Evolutionary conservation across 1,284 basidiomycete genomes (phyloP).

Genomic region (Ganoderma multipileum): DNA sequence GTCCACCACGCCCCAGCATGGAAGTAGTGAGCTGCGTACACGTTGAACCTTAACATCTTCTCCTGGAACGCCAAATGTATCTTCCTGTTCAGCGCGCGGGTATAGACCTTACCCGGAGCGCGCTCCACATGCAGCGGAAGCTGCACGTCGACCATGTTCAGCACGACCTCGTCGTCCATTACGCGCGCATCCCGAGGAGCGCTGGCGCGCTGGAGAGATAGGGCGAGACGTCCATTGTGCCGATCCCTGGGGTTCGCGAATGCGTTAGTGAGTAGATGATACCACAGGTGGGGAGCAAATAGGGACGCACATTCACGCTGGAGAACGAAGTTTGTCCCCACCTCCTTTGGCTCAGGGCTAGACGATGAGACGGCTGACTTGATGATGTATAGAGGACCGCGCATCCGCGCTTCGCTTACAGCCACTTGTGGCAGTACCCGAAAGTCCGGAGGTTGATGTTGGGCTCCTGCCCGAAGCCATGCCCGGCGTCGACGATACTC

Average conservation of each 20-base stretch:
- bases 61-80: conserved; percentile 29
- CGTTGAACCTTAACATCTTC: conserved; percentile 51
- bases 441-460: conserved; percentile 80
- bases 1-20: conserved; percentile 77
- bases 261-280: not conserved
- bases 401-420: conserved; percentile 74
- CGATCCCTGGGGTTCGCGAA: not conserved
- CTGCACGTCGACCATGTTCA: conserved; percentile 78
- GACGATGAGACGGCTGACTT: conserved; percentile 57
- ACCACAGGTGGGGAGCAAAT: not conserved
- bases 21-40: conserved; percentile 50
- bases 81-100: not conserved
- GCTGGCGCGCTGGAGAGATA: conserved; percentile 48
- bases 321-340: conserved; percentile 53
- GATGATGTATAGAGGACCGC: conserved; percentile 81
- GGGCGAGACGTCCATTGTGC: not conserved
- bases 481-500: conserved; percentile 85
- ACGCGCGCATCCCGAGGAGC: conserved; percentile 71
- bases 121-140: not conserved
- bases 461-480: conserved; percentile 70
- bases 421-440: conserved; percentile 91
- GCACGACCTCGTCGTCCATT: conserved; percentile 62
- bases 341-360: not conserved
- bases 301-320: conserved; percentile 62
- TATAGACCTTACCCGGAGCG: not conserved